phyloP scores from a whole-genome alignment of 805 yeast species.

The Yamadazyma kitorensis region DNA sequence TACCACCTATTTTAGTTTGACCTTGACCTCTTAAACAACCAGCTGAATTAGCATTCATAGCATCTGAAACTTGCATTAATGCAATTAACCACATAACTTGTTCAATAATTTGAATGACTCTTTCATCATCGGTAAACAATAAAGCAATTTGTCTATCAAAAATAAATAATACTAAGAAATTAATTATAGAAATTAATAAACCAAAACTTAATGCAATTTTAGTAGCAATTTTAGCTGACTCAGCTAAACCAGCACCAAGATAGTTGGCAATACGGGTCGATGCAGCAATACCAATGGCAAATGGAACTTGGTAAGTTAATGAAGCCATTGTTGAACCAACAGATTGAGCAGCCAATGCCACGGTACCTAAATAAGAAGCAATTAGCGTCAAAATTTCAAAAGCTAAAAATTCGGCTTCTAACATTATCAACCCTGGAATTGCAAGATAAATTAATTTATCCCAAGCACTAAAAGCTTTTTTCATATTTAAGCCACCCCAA shows the following conservation, averaged over 20 bases:
- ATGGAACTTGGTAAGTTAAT: slow-evolving; percentile 54
- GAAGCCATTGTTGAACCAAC: slow-evolving; percentile 48
- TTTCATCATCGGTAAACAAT: slow-evolving; percentile 58
- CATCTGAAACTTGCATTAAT: slow-evolving; percentile 67
- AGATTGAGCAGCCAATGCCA: slow-evolving; percentile 51
- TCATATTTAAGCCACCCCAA: slow-evolving; percentile 46
- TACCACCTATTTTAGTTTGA: slow-evolving; percentile 61
- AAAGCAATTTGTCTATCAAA: slow-evolving; percentile 34
- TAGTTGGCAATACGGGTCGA: slow-evolving; percentile 58
- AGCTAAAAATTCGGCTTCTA: slow-evolving; percentile 59
- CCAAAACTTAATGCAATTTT: slow-evolving; percentile 38
- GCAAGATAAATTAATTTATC: slow-evolving; percentile 42
- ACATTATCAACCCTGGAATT: slow-evolving; percentile 55
- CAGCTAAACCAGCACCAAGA: slow-evolving; percentile 45
- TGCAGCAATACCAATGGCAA: slow-evolving; percentile 57
- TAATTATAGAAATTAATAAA: slow-evolving; percentile 28
- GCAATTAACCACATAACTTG: slow-evolving; percentile 62
- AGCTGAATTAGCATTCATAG: slow-evolving; percentile 67
- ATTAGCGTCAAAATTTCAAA: slow-evolving; percentile 55
- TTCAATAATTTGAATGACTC: slow-evolving; percentile 50
- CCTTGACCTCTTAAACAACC: slow-evolving; percentile 82
- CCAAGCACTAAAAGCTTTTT: slow-evolving; percentile 47
- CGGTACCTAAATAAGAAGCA: slow-evolving; percentile 53
- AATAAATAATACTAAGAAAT: slow-evolving; percentile 26
- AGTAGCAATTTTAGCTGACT: slow-evolving; percentile 34